phyloP scores from a whole-genome alignment of 306 rosid genomes.

The Dicorynia guianensis region DNA sequence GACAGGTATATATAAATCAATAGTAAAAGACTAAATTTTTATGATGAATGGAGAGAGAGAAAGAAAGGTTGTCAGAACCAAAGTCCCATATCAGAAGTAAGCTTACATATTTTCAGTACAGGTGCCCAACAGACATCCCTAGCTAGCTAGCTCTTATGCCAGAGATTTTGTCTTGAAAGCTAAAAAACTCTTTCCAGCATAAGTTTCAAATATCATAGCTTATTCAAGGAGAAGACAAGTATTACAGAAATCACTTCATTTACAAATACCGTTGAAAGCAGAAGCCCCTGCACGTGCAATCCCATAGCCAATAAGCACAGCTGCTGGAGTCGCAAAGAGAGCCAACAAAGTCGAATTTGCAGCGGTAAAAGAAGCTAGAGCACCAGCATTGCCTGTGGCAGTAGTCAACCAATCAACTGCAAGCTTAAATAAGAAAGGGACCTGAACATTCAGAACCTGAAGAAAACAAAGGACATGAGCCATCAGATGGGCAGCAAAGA shows the following conservation, averaged over 20 bases:
- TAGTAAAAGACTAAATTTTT: neutral
- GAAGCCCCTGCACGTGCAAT: constrained; percentile 89
- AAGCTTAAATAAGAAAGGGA: constrained; percentile 95
- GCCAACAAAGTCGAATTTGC: constrained; percentile 67
- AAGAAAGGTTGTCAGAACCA: neutral
- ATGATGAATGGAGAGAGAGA: neutral
- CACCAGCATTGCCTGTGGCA: constrained; percentile 66
- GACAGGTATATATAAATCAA: constrained; percentile 10
- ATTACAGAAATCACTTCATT: constrained; percentile 59
- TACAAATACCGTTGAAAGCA: constrained; percentile 89
- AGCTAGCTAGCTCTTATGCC: neutral
- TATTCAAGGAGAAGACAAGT: constrained; percentile 37
- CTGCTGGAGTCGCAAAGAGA: constrained; percentile 83
- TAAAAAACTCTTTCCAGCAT: neutral
- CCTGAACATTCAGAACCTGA: constrained; percentile 96
- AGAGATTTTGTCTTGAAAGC: too few relatives aligned
- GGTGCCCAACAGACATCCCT: neutral
- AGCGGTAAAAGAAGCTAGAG: constrained; percentile 65
- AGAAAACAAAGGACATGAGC: constrained; percentile 15
- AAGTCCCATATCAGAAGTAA: constrained; percentile 1
- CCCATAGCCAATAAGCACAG: constrained; percentile 92
- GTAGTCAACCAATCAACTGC: constrained; percentile 92
- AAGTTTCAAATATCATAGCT: neutral
- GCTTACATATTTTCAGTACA: neutral
- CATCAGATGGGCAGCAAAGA: constrained; percentile 28